phyloP scores from a whole-genome alignment of 2,329 filamentous ascomycete species.

The Diplocarpon rosae region DNA sequence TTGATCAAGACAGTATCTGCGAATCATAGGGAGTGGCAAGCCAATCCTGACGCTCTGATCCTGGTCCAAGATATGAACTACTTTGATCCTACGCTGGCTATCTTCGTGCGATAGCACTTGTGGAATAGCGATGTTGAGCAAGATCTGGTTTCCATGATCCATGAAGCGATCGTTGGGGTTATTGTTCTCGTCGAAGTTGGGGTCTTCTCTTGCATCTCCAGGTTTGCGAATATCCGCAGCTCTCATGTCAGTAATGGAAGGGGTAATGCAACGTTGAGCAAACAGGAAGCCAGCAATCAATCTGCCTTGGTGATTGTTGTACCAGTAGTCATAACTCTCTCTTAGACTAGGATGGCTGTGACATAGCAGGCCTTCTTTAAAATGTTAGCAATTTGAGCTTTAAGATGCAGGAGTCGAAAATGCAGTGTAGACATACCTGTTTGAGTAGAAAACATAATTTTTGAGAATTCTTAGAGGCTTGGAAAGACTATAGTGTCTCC shows the following conservation, averaged over 20 bases:
- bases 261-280: slow-evolving; percentile 10
- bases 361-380: neutral
- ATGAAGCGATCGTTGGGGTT: slow-evolving; percentile 12
- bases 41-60: slow-evolving; percentile 2
- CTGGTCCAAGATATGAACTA: neutral
- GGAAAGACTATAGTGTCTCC: too few relatives aligned
- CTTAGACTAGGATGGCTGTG: slow-evolving; percentile 10
- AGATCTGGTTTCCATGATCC: slow-evolving; percentile 9
- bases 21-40: slow-evolving; percentile 13
- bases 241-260: neutral
- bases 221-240: neutral
- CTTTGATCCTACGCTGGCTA: neutral
- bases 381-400: neutral
- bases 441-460: too few relatives aligned
- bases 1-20: slow-evolving; percentile 13
- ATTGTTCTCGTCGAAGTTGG: neutral
- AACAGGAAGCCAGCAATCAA: slow-evolving; percentile 17
- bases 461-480: too few relatives aligned
- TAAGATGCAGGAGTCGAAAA: neutral
- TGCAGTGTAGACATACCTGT: too few relatives aligned
- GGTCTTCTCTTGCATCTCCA: neutral
- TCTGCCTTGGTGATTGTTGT: slow-evolving; percentile 16
- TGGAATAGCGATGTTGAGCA: slow-evolving; percentile 13
- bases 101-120: neutral
- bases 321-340: slow-evolving; percentile 20